phyloP scores from a whole-genome alignment of 441 rosid genomes.

The Raphanus hybrid region DNA sequence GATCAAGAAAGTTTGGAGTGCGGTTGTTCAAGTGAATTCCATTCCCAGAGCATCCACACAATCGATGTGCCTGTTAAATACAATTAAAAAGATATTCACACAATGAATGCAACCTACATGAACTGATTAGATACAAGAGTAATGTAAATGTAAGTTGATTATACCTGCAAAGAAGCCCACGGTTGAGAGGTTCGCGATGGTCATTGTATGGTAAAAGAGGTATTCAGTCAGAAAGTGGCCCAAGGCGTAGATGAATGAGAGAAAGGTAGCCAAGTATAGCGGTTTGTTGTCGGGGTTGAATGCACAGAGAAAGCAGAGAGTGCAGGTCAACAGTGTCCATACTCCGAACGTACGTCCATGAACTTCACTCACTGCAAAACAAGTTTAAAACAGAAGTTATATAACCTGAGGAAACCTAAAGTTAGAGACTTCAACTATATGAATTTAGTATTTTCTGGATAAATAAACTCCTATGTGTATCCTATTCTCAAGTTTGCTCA shows the following conservation, averaged over 20 bases:
- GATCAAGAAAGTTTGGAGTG: constrained; percentile 51
- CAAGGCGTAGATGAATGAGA: constrained; percentile 85
- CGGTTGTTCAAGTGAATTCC: constrained; percentile 62
- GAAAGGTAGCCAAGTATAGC: constrained; percentile 75
- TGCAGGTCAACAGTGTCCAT: constrained; percentile 95
- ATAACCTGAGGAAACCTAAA: neutral
- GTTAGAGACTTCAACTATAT: constrained; percentile 5
- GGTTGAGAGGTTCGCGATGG: constrained; percentile 66
- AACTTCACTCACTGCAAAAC: constrained; percentile 86
- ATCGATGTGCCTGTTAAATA: constrained; percentile 67
- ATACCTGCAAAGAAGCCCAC: constrained; percentile 85
- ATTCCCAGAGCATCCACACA: constrained; percentile 82
- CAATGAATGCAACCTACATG: neutral
- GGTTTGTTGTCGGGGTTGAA: constrained; percentile 82
- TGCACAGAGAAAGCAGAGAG: constrained; percentile 92
- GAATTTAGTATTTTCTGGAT: neutral
- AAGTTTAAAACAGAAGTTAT: constrained; percentile 24
- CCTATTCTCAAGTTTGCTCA: neutral
- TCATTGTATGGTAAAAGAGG: constrained; percentile 80
- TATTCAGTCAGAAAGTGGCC: constrained; percentile 88
- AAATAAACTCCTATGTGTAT: too few species aligned
- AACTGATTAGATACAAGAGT: too few species aligned
- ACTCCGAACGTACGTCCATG: constrained; percentile 97
- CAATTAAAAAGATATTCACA: neutral
- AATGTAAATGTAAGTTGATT: too few species aligned